These are phyloP conservation scores for Cutaneotrichosporon daszewskae DNA, from an alignment of 1,284 basidiomycete genomes.

Conservation along the genomic window DNA sequence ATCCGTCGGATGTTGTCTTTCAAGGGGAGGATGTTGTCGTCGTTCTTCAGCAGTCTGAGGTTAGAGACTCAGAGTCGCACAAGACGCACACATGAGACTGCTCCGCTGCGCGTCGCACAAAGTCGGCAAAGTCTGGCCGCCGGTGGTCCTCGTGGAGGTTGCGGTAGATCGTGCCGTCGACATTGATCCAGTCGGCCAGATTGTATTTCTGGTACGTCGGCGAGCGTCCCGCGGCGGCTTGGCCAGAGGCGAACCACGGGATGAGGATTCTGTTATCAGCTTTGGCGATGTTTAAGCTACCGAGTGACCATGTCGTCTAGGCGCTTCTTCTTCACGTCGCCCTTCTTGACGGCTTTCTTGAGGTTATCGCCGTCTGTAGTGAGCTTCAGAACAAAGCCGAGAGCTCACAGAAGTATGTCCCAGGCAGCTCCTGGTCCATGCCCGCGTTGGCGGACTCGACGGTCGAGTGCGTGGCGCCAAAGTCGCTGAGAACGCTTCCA, in stretches of 20 bases:
- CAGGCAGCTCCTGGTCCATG: constrained; percentile 51
- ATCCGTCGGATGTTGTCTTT: constrained; percentile 27
- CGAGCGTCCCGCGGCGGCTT: constrained; percentile 56
- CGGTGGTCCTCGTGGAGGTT: constrained; percentile 35
- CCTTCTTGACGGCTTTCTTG: constrained; percentile 62
- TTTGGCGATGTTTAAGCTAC: too few relatives aligned
- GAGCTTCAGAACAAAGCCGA: neutral
- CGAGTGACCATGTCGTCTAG: constrained; percentile 48
- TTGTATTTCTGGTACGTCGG: constrained; percentile 47
- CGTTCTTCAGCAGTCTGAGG: constrained; percentile 24
- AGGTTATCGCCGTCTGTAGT: constrained; percentile 49
- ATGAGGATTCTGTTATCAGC: too few relatives aligned
- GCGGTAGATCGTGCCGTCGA: constrained; percentile 22
- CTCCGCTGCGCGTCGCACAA: constrained; percentile 35
- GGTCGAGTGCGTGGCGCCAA: constrained; percentile 42
- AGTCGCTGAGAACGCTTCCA: constrained; percentile 26
- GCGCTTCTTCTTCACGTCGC: constrained; percentile 60
- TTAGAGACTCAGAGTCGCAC: neutral
- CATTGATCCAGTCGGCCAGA: constrained; percentile 27
- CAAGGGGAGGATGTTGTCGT: constrained; percentile 26
- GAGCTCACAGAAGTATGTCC: constrained; percentile 32
- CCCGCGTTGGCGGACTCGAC: constrained; percentile 46
- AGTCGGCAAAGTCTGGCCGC: constrained; percentile 25
- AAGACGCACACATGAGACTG: constrained; percentile 38
- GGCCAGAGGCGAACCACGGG: constrained; percentile 58